Base-by-base conservation (phyloP, 805 yeast species). In the Hyphopichia homilentoma region DNA sequence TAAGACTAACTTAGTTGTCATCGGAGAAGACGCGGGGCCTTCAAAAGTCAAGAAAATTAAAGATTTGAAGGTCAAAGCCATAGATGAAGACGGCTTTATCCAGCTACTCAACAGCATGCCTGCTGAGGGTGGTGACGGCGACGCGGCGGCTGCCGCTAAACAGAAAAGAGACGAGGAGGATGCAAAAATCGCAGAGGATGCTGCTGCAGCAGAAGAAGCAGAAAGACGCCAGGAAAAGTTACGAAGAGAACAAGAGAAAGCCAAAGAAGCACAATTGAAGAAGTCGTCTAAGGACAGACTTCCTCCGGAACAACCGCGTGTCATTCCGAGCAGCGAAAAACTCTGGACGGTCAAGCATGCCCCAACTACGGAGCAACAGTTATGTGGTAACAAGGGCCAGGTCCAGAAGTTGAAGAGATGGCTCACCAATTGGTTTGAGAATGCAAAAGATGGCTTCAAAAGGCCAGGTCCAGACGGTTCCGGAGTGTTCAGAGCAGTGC, bases 1-100 rank as follows among this genome's bases (percentile, higher is more conserved):
- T 7, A 85, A 82, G 48, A 93, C 98, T 1, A 75, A 87, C 16
- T 68, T 88, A 28, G 95, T 90, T 2, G 97, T 93, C 1, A 68
- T 93, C 19, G 98, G 98, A 6, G 87, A 74, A 32, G 97, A 93
- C 44, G 97, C 98, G 2, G 98, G 98, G 1, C 97, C 97, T 2
- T 79, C 87, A n/a, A 93, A 93, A 57, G 77, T 93, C 26, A 76
- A 77, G 47, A 85, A 81, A 49, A 90, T 94, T 43, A 81, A 77
- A 47, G 75, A 77, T 32, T 65, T 80, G 42, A 72, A 75, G 6
- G 77, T 86, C 34, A 89, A 89, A 57, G 87, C 94, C 25, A 81
- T 90, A 38, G 80, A 77, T 48, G 95, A 93, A 57, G 84, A 75
- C 7, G 97, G 97, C 0, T 88, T 93, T 45, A 59, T 84, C 25